A percentile compares a stretch with the other conserved stretches of the same genome.
Conservation (phyloP, 2,329 filamentous ascomycete species). For the Dothiorella sarmentorum region DNA sequence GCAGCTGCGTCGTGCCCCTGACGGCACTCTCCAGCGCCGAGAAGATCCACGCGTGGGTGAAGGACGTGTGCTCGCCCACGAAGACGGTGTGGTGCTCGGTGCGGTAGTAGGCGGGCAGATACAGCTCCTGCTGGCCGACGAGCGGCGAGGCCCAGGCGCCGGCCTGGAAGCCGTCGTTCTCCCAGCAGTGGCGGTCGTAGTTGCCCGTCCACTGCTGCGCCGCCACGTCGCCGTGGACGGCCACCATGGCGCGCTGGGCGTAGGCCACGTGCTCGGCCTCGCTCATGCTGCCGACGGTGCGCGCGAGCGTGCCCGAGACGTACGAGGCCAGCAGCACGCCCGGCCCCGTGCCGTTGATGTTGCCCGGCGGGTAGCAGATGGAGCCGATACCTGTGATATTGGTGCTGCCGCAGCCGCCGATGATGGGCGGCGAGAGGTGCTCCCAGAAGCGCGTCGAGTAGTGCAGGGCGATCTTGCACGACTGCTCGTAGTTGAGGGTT, state of each 20-base stretch:
- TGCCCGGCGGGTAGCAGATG: conserved; percentile 66
- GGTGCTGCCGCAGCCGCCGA: conserved; percentile 60
- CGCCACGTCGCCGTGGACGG: conserved; percentile 62
- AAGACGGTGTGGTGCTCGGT: conserved; percentile 69
- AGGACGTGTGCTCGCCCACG: conserved; percentile 63
- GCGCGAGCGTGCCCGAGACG: conserved; percentile 44
- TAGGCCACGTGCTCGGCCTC: conserved; percentile 62
- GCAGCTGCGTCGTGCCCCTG: conserved; percentile 60
- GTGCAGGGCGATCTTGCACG: conserved; percentile 61
- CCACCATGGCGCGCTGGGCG: conserved; percentile 62
- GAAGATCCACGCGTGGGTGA: conserved; percentile 69
- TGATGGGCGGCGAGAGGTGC: conserved; percentile 53
- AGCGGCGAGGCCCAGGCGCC: conserved; percentile 61
- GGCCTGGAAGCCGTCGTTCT: conserved; percentile 57
- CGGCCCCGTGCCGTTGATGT: conserved; percentile 61
- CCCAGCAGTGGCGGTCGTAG: conserved; percentile 65
- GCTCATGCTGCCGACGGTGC: conserved; percentile 47
- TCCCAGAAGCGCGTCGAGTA: conserved; percentile 64
- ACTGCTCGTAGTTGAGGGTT: conserved; percentile 48
- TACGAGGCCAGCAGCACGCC: conserved; percentile 63
- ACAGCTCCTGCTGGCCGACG: conserved; percentile 65
- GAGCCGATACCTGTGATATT: conserved; percentile 60
- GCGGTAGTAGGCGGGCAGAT: conserved; percentile 69
- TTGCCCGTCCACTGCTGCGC: conserved; percentile 62
- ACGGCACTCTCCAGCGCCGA: conserved; percentile 66